A percentile compares a stretch with the other conserved stretches of the same genome.
phyloP scores from a whole-genome alignment of 169 alveolate species.

The Sarcocystis neurona region DNA sequence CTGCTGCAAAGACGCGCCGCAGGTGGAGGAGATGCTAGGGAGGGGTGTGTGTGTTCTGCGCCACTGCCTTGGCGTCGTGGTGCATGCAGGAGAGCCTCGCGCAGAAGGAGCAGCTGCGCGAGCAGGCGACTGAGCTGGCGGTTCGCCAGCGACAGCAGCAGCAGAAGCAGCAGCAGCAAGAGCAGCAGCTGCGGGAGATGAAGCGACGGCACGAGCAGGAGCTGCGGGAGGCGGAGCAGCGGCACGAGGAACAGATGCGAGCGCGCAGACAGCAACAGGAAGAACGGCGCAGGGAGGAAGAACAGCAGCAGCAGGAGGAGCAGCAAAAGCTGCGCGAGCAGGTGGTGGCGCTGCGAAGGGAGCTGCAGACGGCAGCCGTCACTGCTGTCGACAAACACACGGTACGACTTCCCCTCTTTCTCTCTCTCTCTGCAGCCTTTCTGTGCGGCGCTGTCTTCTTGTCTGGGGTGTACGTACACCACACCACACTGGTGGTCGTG shows the following conservation, averaged over 20 bases:
- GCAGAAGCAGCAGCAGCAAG: neutral
- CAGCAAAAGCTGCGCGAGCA: neutral
- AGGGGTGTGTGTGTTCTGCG: too few species aligned
- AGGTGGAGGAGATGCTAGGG: too few species aligned
- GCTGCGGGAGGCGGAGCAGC: slow-evolving; percentile 3
- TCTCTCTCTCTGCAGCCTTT: too few species aligned
- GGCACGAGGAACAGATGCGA: neutral
- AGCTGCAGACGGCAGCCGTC: neutral
- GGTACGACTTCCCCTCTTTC: neutral
- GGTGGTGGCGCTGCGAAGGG: neutral
- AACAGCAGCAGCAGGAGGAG: neutral
- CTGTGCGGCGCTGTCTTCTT: too few species aligned
- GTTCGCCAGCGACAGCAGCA: too few species aligned
- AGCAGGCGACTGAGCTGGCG: too few species aligned
- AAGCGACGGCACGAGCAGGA: neutral
- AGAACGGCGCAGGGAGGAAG: neutral
- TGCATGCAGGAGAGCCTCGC: too few species aligned
- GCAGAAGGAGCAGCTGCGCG: too few species aligned
- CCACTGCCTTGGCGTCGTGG: too few species aligned
- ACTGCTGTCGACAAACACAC: neutral
- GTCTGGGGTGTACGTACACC: too few species aligned
- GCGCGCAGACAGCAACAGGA: slow-evolving; percentile 1
- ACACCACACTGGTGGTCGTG: too few species aligned
- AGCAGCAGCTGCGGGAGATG: neutral
- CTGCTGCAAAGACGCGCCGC: too few species aligned